These are phyloP conservation scores for Salix purpurea DNA, from an alignment of 345 rosid species.

Conservation along the genomic window DNA sequence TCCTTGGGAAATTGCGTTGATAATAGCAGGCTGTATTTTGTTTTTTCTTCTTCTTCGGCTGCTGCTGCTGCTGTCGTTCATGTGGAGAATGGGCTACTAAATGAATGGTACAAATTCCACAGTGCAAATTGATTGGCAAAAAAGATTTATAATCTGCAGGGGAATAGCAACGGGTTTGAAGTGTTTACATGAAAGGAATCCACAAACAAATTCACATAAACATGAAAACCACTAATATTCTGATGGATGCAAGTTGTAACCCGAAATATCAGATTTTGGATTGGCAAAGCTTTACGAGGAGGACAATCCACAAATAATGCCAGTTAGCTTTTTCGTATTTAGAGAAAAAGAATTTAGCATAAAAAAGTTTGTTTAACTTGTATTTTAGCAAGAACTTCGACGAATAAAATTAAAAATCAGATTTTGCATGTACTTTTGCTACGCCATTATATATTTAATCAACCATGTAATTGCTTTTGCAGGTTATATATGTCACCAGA, in stretches of 20 bases:
- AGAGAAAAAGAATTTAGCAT: no score
- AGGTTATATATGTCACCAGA: neutral
- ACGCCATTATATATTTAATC: no score
- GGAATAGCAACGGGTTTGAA: neutral
- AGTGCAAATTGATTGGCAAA: neutral
- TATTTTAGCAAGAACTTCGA: no score
- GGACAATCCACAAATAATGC: neutral
- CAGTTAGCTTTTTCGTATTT: no score
- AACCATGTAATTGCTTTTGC: neutral
- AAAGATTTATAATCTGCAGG: neutral
- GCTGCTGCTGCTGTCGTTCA: neutral
- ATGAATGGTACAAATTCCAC: neutral
- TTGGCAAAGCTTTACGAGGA: neutral
- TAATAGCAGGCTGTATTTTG: neutral
- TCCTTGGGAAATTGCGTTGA: neutral
- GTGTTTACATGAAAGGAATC: neutral
- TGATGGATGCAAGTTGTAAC: neutral
- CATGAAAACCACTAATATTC: neutral
- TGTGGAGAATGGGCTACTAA: neutral
- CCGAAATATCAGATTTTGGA: neutral
- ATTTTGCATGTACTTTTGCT: no score
- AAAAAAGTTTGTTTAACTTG: no score
- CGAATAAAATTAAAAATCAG: no score
- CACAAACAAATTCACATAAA: neutral
- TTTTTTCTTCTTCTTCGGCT: no score